Base-by-base conservation (phyloP, 805 yeast species). In the Martiniozyma abietophila region DNA sequence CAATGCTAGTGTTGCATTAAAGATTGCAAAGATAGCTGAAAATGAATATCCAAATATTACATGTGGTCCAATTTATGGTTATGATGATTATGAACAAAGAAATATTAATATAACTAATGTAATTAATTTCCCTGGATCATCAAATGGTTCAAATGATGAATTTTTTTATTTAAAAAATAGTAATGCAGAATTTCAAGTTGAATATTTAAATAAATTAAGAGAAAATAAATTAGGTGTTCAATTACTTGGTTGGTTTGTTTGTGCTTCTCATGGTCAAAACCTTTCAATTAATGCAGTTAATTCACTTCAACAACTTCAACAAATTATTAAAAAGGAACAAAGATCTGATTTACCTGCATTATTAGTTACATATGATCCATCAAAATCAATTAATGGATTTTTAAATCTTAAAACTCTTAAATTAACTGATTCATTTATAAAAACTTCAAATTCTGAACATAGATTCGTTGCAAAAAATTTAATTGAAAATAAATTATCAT, bases 201-300 rank as follows among this genome's bases (percentile, higher is more conserved):
- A 79, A 30, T 64, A 80, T 49, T 63, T 79, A 44, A 69, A 72
- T 27, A 70, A 73, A 40, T 68, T 83, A 43, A 71, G 66, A 48
- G 68, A 66, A 36, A 71, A 76, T 41, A 78, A 79, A 31, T 65
- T 72, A 40, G 88, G 86, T 29, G 65, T 74, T 27, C 81, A 76
- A 51, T 67, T 77, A 40, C 71, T 77, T 43, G 95, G 95, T 22
- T 84, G 88, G 85, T 84, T 81, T 61, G 73, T 82, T 51, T 66
- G 80, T 28, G 67, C 85, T 19, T 61, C 65, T 33, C 69, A 80
- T 25, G 92, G 92, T 29, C 75, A 75, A 53, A 76, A 76, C 51
- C 71, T 77, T 49, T 74, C 76, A 40, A 68, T 71, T 35, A 72
- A 73, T 35, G 64, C 81, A 33, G 65, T 85, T 19, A 94, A 84